Evolutionary conservation across 768 basidiomycete genomes (phyloP).

Genomic region (Tephrocybe sp.): DNA sequence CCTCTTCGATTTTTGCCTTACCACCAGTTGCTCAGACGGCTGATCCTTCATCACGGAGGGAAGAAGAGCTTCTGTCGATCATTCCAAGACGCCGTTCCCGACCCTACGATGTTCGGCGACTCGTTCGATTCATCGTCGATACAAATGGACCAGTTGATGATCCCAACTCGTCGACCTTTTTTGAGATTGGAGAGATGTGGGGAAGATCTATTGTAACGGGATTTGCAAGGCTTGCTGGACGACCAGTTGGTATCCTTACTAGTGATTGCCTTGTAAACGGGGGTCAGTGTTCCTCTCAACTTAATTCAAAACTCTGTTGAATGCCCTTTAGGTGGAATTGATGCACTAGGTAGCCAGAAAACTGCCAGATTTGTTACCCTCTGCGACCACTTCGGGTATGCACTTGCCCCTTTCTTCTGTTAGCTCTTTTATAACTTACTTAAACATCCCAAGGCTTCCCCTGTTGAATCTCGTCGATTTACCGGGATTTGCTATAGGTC

Average conservation of each 20-base stretch:
- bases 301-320: background rate
- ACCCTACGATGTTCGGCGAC: slow-evolving; percentile 35
- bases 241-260: slow-evolving; percentile 34
- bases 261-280: slow-evolving; percentile 41
- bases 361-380: slow-evolving; percentile 35
- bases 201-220: slow-evolving; percentile 38
- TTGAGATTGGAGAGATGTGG: slow-evolving; percentile 39
- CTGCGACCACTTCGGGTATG: slow-evolving; percentile 42
- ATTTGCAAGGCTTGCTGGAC: slow-evolving; percentile 35
- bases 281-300: slow-evolving; percentile 22
- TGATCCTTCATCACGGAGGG: slow-evolving; percentile 29
- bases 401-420: background rate
- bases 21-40: slow-evolving; percentile 26
- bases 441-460: slow-evolving; percentile 26
- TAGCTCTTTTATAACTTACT: background rate
- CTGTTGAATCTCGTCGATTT: slow-evolving; percentile 41
- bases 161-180: slow-evolving; percentile 24
- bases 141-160: slow-evolving; percentile 13
- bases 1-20: slow-evolving; percentile 37
- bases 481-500: slow-evolving; percentile 40
- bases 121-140: slow-evolving; percentile 36
- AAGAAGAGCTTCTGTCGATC: slow-evolving; percentile 34
- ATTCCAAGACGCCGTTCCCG: slow-evolving; percentile 35
- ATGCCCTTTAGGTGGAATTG: slow-evolving; percentile 33
- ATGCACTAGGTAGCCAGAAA: slow-evolving; percentile 39